Evolutionary conservation across 179 eudicot species (phyloP).

Genomic region (Actinidia chinensis): DNA sequence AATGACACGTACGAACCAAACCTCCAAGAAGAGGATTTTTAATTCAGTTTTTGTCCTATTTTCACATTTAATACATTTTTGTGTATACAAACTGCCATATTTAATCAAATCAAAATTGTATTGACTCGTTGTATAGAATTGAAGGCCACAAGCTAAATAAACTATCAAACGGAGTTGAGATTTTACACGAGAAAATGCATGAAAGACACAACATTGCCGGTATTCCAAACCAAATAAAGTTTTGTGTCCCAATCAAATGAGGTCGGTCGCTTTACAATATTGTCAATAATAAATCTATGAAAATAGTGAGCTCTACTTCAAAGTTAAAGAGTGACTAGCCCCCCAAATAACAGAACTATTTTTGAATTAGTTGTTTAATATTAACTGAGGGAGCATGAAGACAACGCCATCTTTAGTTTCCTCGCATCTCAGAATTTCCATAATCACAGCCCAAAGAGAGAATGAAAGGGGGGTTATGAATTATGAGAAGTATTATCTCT

Average conservation of each 20-base stretch:
- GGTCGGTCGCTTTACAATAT: too few relatives aligned
- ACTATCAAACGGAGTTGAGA: neutral
- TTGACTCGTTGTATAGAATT: conserved; percentile 1
- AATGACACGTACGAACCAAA: neutral
- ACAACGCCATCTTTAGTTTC: neutral
- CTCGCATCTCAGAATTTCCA: neutral
- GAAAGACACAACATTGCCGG: neutral
- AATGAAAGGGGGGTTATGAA: neutral
- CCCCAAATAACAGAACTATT: neutral
- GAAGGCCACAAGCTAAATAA: neutral
- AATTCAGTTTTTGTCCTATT: neutral
- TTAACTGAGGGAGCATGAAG: neutral
- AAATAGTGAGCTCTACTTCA: neutral
- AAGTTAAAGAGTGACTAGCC: neutral
- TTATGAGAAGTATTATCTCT: neutral
- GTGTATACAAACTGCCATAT: neutral
- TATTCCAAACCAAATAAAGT: too few relatives aligned
- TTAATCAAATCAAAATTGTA: neutral
- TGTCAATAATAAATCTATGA: neutral
- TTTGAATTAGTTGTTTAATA: neutral
- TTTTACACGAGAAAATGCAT: neutral
- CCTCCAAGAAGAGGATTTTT: neutral
- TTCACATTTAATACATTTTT: neutral
- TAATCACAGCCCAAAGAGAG: neutral
- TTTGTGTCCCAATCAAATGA: too few relatives aligned